These are phyloP conservation scores for Silene uniflora DNA, from an alignment of 148 eudicot species.

Conservation along the genomic window DNA sequence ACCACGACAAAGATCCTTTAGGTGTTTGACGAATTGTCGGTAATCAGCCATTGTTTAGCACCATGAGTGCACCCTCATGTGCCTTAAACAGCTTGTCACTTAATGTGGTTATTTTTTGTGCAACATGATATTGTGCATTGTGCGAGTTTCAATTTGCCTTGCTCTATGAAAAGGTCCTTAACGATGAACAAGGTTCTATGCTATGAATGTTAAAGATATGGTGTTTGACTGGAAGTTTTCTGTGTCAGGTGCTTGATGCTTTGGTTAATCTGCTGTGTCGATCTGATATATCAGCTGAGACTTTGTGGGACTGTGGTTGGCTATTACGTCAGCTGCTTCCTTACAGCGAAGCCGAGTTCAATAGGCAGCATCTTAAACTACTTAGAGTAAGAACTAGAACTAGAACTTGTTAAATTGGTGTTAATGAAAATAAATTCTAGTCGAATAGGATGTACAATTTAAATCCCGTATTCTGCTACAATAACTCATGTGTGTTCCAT, in stretches of 20 bases:
- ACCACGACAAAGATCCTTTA: background rate
- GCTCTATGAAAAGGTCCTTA: background rate
- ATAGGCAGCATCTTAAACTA: conserved; percentile 53
- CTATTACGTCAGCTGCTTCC: conserved; percentile 97
- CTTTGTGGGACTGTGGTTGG: conserved; percentile 97
- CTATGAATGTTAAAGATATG: conserved; percentile 1
- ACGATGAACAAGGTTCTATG: background rate
- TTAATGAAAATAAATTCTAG: background rate
- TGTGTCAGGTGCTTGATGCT: conserved; percentile 84
- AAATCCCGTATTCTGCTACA: conserved; percentile 13
- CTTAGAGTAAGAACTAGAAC: conserved; percentile 52
- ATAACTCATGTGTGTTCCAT: conserved; percentile 21
- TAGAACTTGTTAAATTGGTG: background rate
- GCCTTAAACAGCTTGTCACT: background rate
- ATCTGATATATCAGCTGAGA: conserved; percentile 75
- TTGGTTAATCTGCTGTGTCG: conserved; percentile 88
- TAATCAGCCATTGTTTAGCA: background rate
- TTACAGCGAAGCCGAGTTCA: conserved; percentile 74
- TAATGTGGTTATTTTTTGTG: background rate
- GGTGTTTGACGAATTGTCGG: background rate
- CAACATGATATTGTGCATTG: background rate
- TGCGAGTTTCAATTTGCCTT: background rate
- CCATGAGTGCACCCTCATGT: background rate
- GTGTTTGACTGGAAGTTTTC: conserved; percentile 13
- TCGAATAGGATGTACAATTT: background rate